Conservation (phyloP, 352 stramenopile genomes). For the Globisporangium barbulae region DNA sequence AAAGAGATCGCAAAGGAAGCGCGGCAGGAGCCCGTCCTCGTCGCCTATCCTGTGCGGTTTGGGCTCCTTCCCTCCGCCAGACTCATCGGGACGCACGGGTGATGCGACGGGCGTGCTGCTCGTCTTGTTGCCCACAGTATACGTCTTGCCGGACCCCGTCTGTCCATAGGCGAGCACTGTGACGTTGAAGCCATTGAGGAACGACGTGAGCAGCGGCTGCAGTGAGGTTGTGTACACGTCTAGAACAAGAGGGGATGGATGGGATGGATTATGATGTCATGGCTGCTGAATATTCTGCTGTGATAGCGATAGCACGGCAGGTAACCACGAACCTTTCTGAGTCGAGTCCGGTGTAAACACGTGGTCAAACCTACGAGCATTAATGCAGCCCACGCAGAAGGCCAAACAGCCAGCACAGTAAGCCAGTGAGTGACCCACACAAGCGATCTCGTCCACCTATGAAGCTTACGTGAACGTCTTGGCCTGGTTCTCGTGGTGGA, state of each 20-base stretch:
- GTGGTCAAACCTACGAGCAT: slow-evolving; percentile 42
- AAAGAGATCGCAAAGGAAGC: slow-evolving; percentile 53
- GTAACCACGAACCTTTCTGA: slow-evolving; percentile 32
- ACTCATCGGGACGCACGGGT: slow-evolving; percentile 6
- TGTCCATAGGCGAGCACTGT: slow-evolving; percentile 61
- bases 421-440: no score
- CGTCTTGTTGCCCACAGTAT: slow-evolving; percentile 46
- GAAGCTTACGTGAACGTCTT: slow-evolving; percentile 45
- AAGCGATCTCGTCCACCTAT: no score
- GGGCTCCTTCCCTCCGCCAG: not conserved
- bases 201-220: slow-evolving; percentile 39
- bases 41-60: slow-evolving; percentile 8
- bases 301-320: not conserved
- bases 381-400: not conserved
- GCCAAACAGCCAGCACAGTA: no score
- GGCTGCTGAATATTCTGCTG: not conserved
- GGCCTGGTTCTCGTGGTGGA: slow-evolving; percentile 30
- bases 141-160: slow-evolving; percentile 55
- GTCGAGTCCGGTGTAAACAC: slow-evolving; percentile 36
- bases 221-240: slow-evolving; percentile 39
- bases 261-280: not conserved
- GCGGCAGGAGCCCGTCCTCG: slow-evolving; percentile 46
- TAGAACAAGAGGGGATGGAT: not conserved
- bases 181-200: slow-evolving; percentile 60
- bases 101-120: slow-evolving; percentile 15